Evolutionary conservation across 306 rosid species (phyloP), one percentile per base, ranked within the genome.

Genomic region (Prunus mume): DNA sequence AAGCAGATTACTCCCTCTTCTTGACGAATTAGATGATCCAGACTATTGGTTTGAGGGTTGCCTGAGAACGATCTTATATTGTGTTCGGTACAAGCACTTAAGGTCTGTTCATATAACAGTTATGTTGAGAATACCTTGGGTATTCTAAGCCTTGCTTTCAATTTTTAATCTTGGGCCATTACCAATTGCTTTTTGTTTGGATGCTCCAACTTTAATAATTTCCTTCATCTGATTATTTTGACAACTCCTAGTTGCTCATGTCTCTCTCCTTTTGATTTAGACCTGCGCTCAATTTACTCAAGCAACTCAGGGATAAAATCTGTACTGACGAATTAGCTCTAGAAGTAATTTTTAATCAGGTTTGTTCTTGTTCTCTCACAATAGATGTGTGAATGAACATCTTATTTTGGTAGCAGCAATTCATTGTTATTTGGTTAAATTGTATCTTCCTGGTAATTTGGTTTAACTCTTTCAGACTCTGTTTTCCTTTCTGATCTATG

Each of bases 21-120:
- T 90, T 38, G 83, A 81, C 61, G 90, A 90, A 74, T 72, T 94
- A 24, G 24, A 73, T 67, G 85, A 73, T 83, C 75, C 80, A 60
- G 69, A 79, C 69, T 78, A 85, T 83, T 94, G 98, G 97, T 55
- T 83, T 56, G 82, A 81, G 69, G 93, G 88, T 77, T 94, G 98
- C 83, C 71, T 85, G 80, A 89, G 91, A 81, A 71, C 81, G 72
- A 84, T 94, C 84, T 61, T 80, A 75, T 85, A 85, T 69, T 94
- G 94, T 75, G 81, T 94, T 78, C 76, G 83, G 70, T 71, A 82
- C 83, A 87, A 90, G 55, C 75, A 85, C 79, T 78, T 84, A 82
- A 94, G 98, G 98, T 94, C 75, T 60, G 74, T 34, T 74, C 52
- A 56, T 52, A 51, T 32, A 6, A 15, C n/a, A 10, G 25, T 30